These are phyloP conservation scores for Dictyostelium gargantuum DNA, from an alignment of 208 protist species.

Conservation along the genomic window DNA sequence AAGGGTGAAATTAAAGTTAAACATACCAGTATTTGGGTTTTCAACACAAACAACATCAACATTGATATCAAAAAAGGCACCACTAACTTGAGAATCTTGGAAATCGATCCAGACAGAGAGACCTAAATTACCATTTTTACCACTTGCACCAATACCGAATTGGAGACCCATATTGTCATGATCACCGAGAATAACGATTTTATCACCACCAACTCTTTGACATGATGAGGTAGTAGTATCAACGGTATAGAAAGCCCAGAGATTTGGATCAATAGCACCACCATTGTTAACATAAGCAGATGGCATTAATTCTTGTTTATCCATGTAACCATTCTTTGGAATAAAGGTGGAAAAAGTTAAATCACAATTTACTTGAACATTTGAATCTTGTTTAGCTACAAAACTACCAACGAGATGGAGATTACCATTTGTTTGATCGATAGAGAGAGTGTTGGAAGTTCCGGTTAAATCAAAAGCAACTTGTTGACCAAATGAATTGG, in stretches of 20 bases:
- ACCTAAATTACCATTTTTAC: slow-evolving; percentile 43
- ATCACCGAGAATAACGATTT: neutral
- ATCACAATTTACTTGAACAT: neutral
- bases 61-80: slow-evolving; percentile 38
- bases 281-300: neutral
- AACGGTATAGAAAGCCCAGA: neutral
- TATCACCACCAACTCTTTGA: neutral
- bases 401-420: neutral
- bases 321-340: neutral
- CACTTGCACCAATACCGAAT: slow-evolving; percentile 6
- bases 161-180: neutral
- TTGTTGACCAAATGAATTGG: neutral
- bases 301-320: neutral
- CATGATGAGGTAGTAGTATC: neutral
- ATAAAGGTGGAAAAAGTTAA: neutral
- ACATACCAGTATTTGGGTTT: neutral
- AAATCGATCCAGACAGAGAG: neutral
- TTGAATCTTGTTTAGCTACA: neutral
- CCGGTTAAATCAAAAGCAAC: neutral
- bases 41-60: neutral
- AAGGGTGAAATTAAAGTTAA: too few species aligned
- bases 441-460: neutral
- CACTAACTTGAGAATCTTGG: neutral
- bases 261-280: neutral
- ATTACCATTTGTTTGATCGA: neutral